Base-by-base conservation (phyloP, 352 stramenopile species). In the Aphanomyces stellatus region DNA sequence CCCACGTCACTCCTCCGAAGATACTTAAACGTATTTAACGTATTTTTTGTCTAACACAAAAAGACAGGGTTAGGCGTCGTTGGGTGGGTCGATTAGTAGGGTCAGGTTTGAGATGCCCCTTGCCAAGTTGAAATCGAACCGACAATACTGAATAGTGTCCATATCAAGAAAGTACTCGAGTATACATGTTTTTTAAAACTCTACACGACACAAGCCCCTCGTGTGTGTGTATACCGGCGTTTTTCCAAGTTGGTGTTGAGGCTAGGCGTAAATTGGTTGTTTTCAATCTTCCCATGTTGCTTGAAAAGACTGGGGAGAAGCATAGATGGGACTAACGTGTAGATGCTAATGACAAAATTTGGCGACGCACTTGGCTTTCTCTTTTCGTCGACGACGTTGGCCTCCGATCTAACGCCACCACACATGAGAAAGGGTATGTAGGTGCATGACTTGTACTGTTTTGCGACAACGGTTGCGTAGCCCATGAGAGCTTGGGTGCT, bases 401-500 rank as follows among this genome's bases (percentile, higher is more conserved):
- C 37, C 37, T 10, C 17, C 37, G 10, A 43, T 43, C n/a, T n/a
- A n/a, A n/a, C n/a, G n/a, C n/a, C n/a, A n/a, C n/a, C n/a, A n/a
- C n/a, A n/a, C n/a, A n/a, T n/a, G n/a, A n/a, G n/a, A n/a, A n/a
- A n/a, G n/a, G n/a, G n/a, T n/a, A n/a, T n/a, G n/a, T n/a, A n/a
- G n/a, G n/a, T n/a, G n/a, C n/a, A n/a, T n/a, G n/a, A n/a, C n/a
- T n/a, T 10, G 22, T 43, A 57, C 49, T 28, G 15, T 28, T 13
- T 30, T 13, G 24, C 49, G 5, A 67, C n/a, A 24, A 67, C 60
- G 2, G 43, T 67, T 13, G 60, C 40, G 17, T 67, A 67, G 4
- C 60, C 60, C 10, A 67, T 49, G 5, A 67, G 35, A 8, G 40
- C 60, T 30, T 56, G 51, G 2, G 60, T 67, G 34, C 60, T 65